Base-by-base conservation (phyloP, 306 rosid species). In the Casuarina cunninghamiana region DNA sequence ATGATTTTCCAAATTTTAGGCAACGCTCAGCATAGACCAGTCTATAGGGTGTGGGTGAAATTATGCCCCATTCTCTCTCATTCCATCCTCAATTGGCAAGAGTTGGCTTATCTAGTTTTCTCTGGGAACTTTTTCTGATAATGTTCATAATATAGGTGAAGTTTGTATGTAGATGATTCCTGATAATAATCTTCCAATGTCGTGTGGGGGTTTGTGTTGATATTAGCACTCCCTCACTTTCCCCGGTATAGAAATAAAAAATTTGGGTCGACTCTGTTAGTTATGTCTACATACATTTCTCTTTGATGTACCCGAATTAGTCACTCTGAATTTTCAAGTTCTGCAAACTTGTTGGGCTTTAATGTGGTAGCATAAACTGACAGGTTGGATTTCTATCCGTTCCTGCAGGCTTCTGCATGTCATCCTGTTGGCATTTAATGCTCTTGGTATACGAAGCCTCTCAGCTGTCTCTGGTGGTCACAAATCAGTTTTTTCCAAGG, bases 351-450 rank as follows among this genome's bases (percentile, higher is more conserved):
- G 41, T 71, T 66, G 35, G 73, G 70, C 75, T 61, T 81, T 74
- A 26, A 57, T 45, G 53, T 42, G 42, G 43, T 74, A 6, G 53
- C 10, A 38, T 71, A 74, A 72, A 73, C 81, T 83, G 45, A 74
- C 50, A 76, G 71, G 70, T 73, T 69, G 79, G 1, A 32, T 11
- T 58, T n/a, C 83, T 57, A 61, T 75, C 68, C 53, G 82, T 65
- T 37, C 11, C 84, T 90, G 87, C 95, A 92, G 98, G 71, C 83
- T 91, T 72, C 83, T 95, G 80, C 98, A 92, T 86, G 38, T 95
- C 78, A 53, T 80, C 75, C 85, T 95, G 58, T 79, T 95, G 73
- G 79, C 81, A 77, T 91, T 91, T 85, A 92, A 92, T 73, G 67
- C 43, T 58, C 35, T 93, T 76, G 86, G 84, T 71, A 74, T 87